phyloP scores from a whole-genome alignment of 805 yeast genomes.

The Spathaspora gorwiae region DNA sequence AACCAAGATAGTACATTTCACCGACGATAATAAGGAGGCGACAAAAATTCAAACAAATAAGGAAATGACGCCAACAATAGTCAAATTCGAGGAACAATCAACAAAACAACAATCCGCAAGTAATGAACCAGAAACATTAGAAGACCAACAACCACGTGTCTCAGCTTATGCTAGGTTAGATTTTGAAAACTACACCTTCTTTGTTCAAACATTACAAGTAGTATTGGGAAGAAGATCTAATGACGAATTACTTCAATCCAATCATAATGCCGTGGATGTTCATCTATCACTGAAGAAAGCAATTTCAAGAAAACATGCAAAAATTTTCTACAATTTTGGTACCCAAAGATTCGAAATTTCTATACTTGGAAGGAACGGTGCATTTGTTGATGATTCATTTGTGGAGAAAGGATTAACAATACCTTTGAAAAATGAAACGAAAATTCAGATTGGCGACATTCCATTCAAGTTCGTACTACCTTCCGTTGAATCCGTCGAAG shows the following conservation, averaged over 20 bases:
- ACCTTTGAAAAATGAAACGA: constrained; percentile 74
- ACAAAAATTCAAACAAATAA: background rate
- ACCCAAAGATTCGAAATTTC: constrained; percentile 90
- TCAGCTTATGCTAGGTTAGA: constrained; percentile 75
- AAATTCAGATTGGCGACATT: constrained; percentile 90
- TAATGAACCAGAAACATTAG: constrained; percentile 2
- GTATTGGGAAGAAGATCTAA: constrained; percentile 80
- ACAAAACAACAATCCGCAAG: background rate
- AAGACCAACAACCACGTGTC: constrained; percentile 24
- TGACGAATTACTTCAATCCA: constrained; percentile 50
- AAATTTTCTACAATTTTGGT: constrained; percentile 93
- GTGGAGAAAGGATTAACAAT: constrained; percentile 90
- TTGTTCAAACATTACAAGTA: constrained; percentile 93
- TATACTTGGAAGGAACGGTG: constrained; percentile 92
- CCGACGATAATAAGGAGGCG: background rate
- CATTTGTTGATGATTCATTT: constrained; percentile 88
- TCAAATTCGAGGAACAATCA: background rate
- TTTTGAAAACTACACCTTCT: constrained; percentile 88
- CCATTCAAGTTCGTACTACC: constrained; percentile 87
- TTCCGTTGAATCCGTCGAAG: constrained; percentile 44
- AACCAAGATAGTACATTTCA: too few relatives aligned
- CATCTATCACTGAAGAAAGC: constrained; percentile 91
- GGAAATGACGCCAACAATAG: background rate
- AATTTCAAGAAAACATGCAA: constrained; percentile 90
- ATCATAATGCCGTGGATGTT: constrained; percentile 79